Conservation (phyloP, 2,329 filamentous ascomycete species). For the Emydomyces testavorans region DNA sequence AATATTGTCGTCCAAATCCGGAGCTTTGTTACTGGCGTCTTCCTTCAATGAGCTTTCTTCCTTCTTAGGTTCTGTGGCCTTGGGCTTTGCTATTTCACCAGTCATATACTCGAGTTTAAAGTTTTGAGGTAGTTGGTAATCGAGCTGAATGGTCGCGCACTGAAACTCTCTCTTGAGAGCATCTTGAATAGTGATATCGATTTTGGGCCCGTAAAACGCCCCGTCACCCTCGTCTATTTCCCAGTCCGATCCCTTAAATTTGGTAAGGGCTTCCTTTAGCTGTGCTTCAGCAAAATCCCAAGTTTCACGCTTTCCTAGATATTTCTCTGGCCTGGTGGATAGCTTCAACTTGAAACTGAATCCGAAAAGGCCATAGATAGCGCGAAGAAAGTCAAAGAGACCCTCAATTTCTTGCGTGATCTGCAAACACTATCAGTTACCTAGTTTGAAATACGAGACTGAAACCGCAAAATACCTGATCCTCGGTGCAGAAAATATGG, state of each 20-base stretch:
- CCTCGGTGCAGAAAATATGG: conserved; percentile 85
- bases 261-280: conserved; percentile 65
- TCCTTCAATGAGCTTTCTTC: conserved; percentile 29
- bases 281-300: conserved; percentile 83
- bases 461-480: conserved; percentile 44
- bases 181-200: conserved; percentile 90
- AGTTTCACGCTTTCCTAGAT: conserved; percentile 70
- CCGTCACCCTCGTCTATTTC: conserved; percentile 88
- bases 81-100: conserved; percentile 46
- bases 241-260: conserved; percentile 68
- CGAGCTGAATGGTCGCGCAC: conserved; percentile 88
- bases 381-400: conserved; percentile 75
- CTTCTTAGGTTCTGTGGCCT: conserved; percentile 32
- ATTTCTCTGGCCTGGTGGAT: conserved; percentile 82
- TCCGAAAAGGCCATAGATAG: conserved; percentile 70
- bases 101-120: conserved; percentile 83
- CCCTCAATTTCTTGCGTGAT: conserved; percentile 63
- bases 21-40: conserved; percentile 28
- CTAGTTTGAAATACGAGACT: not conserved
- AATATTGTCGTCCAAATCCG: conserved; percentile 25
- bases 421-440: conserved; percentile 23
- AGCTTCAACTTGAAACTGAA: conserved; percentile 91
- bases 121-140: conserved; percentile 74
- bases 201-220: conserved; percentile 97
- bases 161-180: conserved; percentile 74